These are phyloP conservation scores for Penicillium sumatraense DNA, from an alignment of 2,329 filamentous ascomycete species.

Conservation along the genomic window DNA sequence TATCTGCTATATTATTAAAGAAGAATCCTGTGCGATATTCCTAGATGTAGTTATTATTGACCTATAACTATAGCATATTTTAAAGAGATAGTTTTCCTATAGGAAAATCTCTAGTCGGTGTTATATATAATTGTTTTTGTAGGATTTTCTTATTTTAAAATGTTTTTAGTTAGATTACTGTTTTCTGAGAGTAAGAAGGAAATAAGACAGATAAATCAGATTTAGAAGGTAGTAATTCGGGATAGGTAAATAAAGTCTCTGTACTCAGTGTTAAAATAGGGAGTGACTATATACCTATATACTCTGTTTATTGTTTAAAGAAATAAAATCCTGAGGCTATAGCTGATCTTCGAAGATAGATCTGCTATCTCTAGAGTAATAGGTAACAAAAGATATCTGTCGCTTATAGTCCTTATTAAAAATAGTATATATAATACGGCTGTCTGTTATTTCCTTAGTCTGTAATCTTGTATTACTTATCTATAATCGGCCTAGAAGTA, in stretches of 20 bases:
- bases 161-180: background rate
- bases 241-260: background rate
- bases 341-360: background rate
- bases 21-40: background rate
- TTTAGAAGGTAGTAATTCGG: background rate
- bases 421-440: background rate
- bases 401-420: background rate
- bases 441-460: background rate
- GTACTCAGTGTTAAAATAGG: background rate
- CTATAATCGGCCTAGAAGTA: background rate
- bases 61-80: background rate
- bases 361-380: background rate
- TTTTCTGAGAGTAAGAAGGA: background rate
- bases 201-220: background rate
- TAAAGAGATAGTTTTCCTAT: background rate
- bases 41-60: background rate
- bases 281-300: background rate
- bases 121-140: background rate
- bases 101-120: background rate
- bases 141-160: background rate
- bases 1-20: background rate
- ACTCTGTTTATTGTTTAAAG: background rate
- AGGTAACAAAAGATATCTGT: background rate
- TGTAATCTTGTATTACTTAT: background rate
- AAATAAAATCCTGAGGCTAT: background rate